Base-by-base conservation (phyloP, 2,329 filamentous ascomycete species). In the Aspergillus hiratsukae region DNA sequence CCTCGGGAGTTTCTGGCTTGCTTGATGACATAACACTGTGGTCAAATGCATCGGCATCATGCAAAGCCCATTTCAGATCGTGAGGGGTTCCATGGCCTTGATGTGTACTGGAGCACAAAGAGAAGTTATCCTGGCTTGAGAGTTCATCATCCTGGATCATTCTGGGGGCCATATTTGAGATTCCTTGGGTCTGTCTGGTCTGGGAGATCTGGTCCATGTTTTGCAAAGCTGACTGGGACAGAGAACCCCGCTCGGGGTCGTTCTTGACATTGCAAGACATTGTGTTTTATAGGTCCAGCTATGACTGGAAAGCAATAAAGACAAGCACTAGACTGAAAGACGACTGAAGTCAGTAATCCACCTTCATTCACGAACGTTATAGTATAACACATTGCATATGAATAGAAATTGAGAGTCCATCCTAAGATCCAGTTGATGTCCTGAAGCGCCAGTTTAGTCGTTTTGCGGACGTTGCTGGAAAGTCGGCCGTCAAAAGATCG, bases 101-200 rank as follows among this genome's bases (percentile, higher is more conserved):
- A 57, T 66, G 65, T 55, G 70, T 67, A 64, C 65, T 73, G 62
- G 74, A 75, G 66, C 71, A 74, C 59, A 75, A 69, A 58, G 74
- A 74, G 61, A 74, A 74, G 60, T 62, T 71, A 68, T 75, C 73
- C 65, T 73, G 72, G 65, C 69, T 72, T 54, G 72, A 72, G 59
- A 75, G 66, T 57, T 76, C 74, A 73, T 75, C 71, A 74, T 76
- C 74, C 69, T 74, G 73, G 67, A 68, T 54, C 61, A 66, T 64
- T 66, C 69, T 72, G 61, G 74, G 70, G 64, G 69, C 61, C 65
- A 74, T 66, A 63, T 71, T 72, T 66, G 72, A 66, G 49, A 72
- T 64, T 66, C 72, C 73, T 64, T 69, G 71, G 60, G 59, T 65
- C 51, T 72, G 70, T 66, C 72, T 74, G 58, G 70, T 59, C 51